Evolutionary conservation across 768 basidiomycete species (phyloP).

Genomic region (Serendipita sp.): DNA sequence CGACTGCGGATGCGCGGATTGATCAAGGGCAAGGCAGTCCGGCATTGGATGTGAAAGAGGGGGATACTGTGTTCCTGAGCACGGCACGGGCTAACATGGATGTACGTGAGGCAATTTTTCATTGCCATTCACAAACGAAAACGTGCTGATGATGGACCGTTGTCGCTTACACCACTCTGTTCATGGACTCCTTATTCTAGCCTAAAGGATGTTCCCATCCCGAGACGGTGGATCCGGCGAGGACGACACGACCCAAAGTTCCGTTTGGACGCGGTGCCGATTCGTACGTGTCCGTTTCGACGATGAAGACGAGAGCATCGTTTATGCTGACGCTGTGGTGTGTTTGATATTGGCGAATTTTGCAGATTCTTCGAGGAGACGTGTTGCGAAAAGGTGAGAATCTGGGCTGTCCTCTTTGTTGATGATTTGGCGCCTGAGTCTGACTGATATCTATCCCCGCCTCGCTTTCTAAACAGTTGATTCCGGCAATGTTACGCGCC

Average conservation of each 20-base stretch:
- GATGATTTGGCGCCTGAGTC: neutral
- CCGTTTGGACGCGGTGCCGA: neutral
- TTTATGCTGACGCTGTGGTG: too few species aligned
- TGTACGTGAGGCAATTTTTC: conserved; percentile 23
- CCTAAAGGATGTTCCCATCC: too few species aligned
- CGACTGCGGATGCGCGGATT: conserved; percentile 22
- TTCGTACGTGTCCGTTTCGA: too few species aligned
- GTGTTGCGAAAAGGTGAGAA: conserved; percentile 1
- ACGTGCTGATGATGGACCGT: too few species aligned
- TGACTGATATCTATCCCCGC: neutral
- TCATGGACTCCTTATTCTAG: neutral
- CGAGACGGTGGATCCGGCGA: too few species aligned
- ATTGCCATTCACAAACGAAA: too few species aligned
- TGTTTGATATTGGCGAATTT: neutral
- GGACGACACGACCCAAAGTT: too few species aligned
- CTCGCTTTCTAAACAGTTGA: neutral
- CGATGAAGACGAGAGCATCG: too few species aligned
- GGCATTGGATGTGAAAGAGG: conserved; percentile 22
- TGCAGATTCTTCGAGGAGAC: neutral
- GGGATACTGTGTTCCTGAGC: conserved; percentile 24
- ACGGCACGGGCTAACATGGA: conserved; percentile 27
- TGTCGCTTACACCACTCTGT: neutral
- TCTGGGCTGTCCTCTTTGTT: neutral
- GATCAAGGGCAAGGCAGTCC: conserved; percentile 24
- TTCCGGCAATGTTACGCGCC: conserved; percentile 24